Conservation (phyloP, 257 asterid genomes). For the Cynanchum wilfordii region DNA sequence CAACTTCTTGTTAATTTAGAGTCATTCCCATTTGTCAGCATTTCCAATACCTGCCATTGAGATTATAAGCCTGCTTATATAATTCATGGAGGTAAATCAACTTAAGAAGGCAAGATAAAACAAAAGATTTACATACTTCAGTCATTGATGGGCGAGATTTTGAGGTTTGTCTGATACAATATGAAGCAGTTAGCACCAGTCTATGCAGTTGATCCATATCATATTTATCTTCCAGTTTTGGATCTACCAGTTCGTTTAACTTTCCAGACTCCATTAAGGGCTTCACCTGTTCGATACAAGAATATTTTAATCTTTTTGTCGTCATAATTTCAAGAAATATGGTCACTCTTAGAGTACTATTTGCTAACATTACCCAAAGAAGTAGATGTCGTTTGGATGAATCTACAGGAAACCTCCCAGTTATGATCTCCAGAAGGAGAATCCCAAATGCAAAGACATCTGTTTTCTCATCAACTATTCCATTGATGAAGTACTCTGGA, state of each 20-base stretch:
- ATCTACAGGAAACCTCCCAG: slow-evolving; percentile 75
- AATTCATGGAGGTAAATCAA: background rate
- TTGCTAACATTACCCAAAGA: slow-evolving; percentile 51
- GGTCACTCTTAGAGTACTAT: background rate
- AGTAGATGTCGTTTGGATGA: slow-evolving; percentile 51
- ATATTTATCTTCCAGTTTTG: slow-evolving; percentile 53
- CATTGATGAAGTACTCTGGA: slow-evolving; percentile 86
- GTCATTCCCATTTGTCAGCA: slow-evolving; percentile 41
- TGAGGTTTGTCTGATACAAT: slow-evolving; percentile 61
- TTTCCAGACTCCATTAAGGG: slow-evolving; percentile 82
- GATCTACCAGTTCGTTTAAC: slow-evolving; percentile 57
- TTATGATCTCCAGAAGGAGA: slow-evolving; percentile 73
- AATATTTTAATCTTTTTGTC: background rate
- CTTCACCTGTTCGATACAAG: slow-evolving; percentile 39
- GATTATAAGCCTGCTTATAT: background rate
- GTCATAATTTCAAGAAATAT: background rate
- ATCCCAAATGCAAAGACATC: slow-evolving; percentile 82
- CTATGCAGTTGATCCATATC: slow-evolving; percentile 55
- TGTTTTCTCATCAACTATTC: slow-evolving; percentile 79
- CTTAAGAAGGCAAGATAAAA: background rate
- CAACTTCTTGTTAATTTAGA: slow-evolving; percentile 40
- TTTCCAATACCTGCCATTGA: slow-evolving; percentile 47
- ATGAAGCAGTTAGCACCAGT: slow-evolving; percentile 65
- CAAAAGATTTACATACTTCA: slow-evolving; percentile 38
- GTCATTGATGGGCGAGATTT: slow-evolving; percentile 69